A percentile compares a stretch with the other conserved stretches of the same genome.
Evolutionary conservation across 2,329 filamentous ascomycete species (phyloP).

Genomic region (Verruconis gallopava): DNA sequence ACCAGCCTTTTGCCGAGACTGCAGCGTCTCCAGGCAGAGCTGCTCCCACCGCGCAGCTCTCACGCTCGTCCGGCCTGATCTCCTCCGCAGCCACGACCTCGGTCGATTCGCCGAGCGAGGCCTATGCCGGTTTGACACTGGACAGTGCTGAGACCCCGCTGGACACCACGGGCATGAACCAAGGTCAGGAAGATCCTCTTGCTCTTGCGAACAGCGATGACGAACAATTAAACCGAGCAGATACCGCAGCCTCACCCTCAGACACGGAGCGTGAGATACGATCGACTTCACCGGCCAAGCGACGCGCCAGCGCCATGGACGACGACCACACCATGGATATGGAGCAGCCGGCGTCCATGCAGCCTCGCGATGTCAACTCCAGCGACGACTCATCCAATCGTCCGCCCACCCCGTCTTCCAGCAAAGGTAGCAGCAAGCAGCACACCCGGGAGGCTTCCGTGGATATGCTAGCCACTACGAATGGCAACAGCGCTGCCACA

Average conservation of each 20-base stretch:
- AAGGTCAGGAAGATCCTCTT: conserved; percentile 4
- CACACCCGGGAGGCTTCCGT: conserved; percentile 6
- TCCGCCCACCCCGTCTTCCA: neutral
- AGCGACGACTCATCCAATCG: neutral
- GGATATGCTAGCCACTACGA: conserved; percentile 4
- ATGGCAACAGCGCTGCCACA: neutral
- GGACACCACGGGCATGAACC: conserved; percentile 4
- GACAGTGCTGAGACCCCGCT: conserved; percentile 21
- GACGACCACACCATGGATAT: conserved; percentile 25
- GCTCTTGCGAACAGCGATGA: neutral
- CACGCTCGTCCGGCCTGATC: neutral
- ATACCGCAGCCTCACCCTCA: conserved; percentile 13
- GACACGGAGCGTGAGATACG: conserved; percentile 27
- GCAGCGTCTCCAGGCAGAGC: neutral
- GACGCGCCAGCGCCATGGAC: conserved; percentile 42
- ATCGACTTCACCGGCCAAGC: conserved; percentile 42
- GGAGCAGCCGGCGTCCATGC: conserved; percentile 14
- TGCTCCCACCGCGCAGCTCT: neutral
- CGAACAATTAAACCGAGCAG: neutral
- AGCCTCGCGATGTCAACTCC: no score
- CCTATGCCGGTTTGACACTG: conserved; percentile 39
- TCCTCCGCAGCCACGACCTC: conserved; percentile 24
- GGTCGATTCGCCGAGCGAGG: conserved; percentile 36
- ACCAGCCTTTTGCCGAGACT: neutral
- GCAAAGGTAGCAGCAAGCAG: conserved; percentile 1